phyloP scores from a whole-genome alignment of 768 basidiomycete species.

The Boletus rubescentipes region DNA sequence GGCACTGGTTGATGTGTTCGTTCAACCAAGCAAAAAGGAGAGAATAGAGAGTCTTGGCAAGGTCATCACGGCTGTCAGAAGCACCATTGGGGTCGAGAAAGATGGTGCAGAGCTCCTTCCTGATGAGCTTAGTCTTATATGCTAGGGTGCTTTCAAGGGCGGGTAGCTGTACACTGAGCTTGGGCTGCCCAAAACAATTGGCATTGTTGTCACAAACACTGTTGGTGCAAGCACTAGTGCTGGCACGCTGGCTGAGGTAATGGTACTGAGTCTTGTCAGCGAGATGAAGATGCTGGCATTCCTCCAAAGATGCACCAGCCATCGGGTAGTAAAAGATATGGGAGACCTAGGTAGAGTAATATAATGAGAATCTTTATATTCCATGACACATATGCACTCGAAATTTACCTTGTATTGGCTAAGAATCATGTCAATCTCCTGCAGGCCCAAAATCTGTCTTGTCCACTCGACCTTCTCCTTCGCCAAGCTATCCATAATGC shows the following conservation, averaged over 20 bases:
- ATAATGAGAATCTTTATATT: conserved; percentile 2
- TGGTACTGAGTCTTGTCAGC: too few relatives aligned
- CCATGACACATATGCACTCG: neutral
- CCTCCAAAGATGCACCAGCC: conserved; percentile 85
- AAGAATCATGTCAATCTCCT: conserved; percentile 72
- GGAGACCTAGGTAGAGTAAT: conserved; percentile 64
- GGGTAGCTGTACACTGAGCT: too few relatives aligned
- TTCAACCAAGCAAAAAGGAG: too few relatives aligned
- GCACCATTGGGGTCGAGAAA: too few relatives aligned
- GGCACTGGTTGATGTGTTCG: too few relatives aligned
- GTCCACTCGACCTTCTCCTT: conserved; percentile 61
- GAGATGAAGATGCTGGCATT: conserved; percentile 86
- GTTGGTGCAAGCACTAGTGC: conserved; percentile 41
- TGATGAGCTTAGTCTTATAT: too few relatives aligned
- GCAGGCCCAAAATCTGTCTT: conserved; percentile 51
- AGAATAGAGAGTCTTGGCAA: too few relatives aligned
- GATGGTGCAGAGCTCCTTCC: too few relatives aligned
- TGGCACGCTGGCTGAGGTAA: conserved; percentile 75
- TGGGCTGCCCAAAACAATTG: too few relatives aligned
- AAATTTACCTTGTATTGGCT: conserved; percentile 77
- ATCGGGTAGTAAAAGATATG: conserved; percentile 98
- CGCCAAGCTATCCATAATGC: conserved; percentile 59
- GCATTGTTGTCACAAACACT: too few relatives aligned
- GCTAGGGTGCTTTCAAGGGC: too few relatives aligned
- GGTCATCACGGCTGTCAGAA: too few relatives aligned